A percentile compares a stretch with the other conserved stretches of the same genome.
These are phyloP conservation scores for Castanea mollissima DNA, from an alignment of 306 rosid species.

Conservation along the genomic window DNA sequence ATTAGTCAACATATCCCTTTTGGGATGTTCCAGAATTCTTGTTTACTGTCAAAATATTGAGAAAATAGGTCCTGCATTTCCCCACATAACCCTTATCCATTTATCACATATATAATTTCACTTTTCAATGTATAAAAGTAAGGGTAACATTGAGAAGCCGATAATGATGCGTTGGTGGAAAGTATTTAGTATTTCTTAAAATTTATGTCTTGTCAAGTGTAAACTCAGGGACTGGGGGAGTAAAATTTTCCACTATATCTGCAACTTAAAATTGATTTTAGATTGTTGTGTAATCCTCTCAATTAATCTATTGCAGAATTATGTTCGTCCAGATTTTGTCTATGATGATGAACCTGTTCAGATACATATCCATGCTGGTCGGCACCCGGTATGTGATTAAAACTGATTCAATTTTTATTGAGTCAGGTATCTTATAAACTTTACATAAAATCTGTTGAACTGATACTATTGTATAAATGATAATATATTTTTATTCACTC, in stretches of 20 bases:
- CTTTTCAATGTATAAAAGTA: too few species aligned
- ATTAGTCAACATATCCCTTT: neutral
- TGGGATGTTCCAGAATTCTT: neutral
- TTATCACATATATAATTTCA: neutral
- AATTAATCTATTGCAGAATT: constrained; percentile 52
- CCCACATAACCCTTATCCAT: neutral
- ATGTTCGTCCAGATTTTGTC: constrained; percentile 66
- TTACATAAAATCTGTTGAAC: neutral
- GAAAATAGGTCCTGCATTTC: neutral
- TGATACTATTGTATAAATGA: neutral
- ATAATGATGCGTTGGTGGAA: neutral
- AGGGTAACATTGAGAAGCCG: too few species aligned
- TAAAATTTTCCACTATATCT: neutral
- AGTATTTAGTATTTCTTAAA: neutral
- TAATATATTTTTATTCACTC: neutral
- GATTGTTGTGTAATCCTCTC: constrained; percentile 11
- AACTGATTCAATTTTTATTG: constrained; percentile 1
- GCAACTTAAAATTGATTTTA: neutral
- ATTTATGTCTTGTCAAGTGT: neutral
- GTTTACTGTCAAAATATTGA: neutral
- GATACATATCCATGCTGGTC: constrained; percentile 70
- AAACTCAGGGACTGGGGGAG: neutral
- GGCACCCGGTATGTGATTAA: constrained; percentile 74
- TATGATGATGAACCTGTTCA: constrained; percentile 71
- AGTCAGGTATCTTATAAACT: neutral